phyloP scores from a whole-genome alignment of 2,329 filamentous ascomycete species.

The Beauveria caledonica region DNA sequence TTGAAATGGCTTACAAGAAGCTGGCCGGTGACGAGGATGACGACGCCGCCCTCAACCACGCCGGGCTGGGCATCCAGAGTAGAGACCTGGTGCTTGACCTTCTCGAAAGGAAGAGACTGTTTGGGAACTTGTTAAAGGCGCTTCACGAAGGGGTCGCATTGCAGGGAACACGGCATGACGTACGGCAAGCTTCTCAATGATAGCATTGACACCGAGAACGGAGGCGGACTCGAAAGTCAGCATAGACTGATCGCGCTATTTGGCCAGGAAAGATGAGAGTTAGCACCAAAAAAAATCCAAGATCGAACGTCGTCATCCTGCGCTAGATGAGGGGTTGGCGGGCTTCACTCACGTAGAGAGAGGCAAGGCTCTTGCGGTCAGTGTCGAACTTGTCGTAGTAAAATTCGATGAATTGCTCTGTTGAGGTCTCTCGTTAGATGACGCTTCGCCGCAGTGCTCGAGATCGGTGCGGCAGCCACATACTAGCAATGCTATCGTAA shows the following conservation, averaged over 20 bases:
- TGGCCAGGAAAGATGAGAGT: neutral
- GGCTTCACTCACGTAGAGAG: conserved; percentile 69
- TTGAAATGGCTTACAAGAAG: conserved; percentile 57
- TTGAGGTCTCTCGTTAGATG: conserved; percentile 2
- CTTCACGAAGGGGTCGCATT: neutral
- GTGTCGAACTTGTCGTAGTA: conserved; percentile 86
- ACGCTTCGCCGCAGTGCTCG: neutral
- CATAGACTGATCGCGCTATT: conserved; percentile 75
- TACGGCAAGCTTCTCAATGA: conserved; percentile 78
- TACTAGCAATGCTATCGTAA: conserved; percentile 40
- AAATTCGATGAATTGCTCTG: conserved; percentile 80
- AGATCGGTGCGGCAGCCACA: conserved; percentile 18
- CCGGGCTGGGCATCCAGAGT: conserved; percentile 81
- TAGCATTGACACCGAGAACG: conserved; percentile 53
- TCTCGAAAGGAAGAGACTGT: conserved; percentile 69
- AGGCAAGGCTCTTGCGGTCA: conserved; percentile 54
- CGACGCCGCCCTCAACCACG: conserved; percentile 54
- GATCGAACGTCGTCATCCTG: neutral
- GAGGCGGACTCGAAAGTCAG: conserved; percentile 79
- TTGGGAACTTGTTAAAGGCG: neutral
- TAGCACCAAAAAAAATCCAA: neutral
- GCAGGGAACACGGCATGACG: conserved; percentile 20
- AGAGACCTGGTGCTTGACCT: conserved; percentile 68
- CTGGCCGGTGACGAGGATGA: conserved; percentile 83
- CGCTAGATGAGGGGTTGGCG: conserved; percentile 3